Conservation (phyloP, 208 protist species). For the Phytomonas francai region DNA sequence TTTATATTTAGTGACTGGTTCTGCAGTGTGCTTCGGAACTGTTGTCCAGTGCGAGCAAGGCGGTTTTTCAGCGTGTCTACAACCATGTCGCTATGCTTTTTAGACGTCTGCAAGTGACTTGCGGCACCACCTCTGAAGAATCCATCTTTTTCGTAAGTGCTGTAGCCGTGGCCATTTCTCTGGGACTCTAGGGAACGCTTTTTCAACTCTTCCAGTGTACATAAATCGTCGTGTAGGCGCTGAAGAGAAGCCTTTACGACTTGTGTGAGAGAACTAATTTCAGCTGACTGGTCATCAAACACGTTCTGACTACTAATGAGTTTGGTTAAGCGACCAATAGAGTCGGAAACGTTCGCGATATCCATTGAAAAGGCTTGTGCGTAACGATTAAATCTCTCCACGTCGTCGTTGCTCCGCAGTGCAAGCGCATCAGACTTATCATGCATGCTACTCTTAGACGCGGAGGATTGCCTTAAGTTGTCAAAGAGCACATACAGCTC, state of each 20-base stretch:
- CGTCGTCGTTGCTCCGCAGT: conserved; percentile 60
- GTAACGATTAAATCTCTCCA: conserved; percentile 73
- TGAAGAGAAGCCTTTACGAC: conserved; percentile 75
- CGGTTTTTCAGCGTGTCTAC: conserved; percentile 70
- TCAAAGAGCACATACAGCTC: conserved; percentile 40
- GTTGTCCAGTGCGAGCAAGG: conserved; percentile 65
- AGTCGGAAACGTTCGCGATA: conserved; percentile 72
- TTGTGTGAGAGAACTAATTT: conserved; percentile 71
- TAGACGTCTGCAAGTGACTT: conserved; percentile 17
- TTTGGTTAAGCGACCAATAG: conserved; percentile 76
- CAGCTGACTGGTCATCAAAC: conserved; percentile 83
- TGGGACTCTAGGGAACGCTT: conserved; percentile 44
- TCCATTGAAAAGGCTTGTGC: conserved; percentile 73
- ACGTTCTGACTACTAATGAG: conserved; percentile 72
- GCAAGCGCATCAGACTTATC: background rate
- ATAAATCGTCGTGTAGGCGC: conserved; percentile 67
- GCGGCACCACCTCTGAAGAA: conserved; percentile 7
- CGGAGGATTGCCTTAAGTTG: conserved; percentile 7
- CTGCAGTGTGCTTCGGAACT: conserved; percentile 79
- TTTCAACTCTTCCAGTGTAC: conserved; percentile 75
- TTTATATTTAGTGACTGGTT: conserved; percentile 71
- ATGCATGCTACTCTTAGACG: background rate
- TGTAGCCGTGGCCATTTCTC: background rate
- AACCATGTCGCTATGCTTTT: conserved; percentile 51
- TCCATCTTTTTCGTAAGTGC: conserved; percentile 11